Base-by-base conservation (phyloP, 2,329 filamentous ascomycete genomes). In the Phaeosphaeriaceae sp. region DNA sequence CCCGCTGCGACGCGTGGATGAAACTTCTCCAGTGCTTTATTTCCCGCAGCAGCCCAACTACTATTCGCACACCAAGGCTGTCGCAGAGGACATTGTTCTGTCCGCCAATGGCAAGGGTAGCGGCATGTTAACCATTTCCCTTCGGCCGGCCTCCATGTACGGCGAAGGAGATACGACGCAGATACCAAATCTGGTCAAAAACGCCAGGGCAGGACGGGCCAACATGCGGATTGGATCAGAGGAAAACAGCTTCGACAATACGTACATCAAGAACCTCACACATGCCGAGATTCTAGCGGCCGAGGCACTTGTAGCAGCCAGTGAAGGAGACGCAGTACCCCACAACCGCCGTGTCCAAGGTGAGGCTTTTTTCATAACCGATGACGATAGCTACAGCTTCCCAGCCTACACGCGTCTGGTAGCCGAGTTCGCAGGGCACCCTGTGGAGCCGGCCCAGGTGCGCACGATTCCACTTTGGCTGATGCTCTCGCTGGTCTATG, bases 191-290 rank as follows among this genome's bases (percentile, higher is more conserved):
- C 41, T 28, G 40, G 20, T 42, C 11, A 26, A 8, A 15, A 32
- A 17, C n/a, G 26, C 26, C 2, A 41, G 33, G 30, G 23, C 33
- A 7, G 76, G 78, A 29, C 78, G 80, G 63, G 77, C 73, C 48
- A 79, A 77, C 57, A 76, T 78, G 54, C 79, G 82, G 54, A 70
- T 83, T 40, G 80, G 80, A 42, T 62, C 71, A 15, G 81, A 82
- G 61, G 73, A 77, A 46, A 82, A 83, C 60, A 67, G 81, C 2
- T 82, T 80, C 68, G 80, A 83, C 64, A 81, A 79, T 52, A 80
- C 78, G 29, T 81, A 81, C 56, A 76, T 80, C 35, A 77, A 72
- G 30, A 83, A 82, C 60, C 74, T 80, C 9, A 77, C 78, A 2
- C 74, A 81, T 56, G 80, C 76, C 0, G 80, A 83, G 53, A 66